Base-by-base conservation (phyloP, 345 rosid genomes). In the Erysimum cheiranthoides region DNA sequence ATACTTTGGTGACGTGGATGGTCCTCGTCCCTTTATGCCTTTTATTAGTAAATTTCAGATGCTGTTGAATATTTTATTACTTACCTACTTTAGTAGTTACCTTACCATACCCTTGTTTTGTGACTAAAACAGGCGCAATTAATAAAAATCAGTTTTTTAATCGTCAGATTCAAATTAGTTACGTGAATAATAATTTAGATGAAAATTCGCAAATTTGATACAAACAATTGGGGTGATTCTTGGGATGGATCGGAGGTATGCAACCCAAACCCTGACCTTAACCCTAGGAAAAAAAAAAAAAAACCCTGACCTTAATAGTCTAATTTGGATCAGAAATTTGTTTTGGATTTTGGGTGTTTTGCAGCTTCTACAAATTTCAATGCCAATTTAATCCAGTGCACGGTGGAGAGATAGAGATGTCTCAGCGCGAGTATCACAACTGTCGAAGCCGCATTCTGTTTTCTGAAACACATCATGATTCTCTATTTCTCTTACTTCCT, bases 381-480 rank as follows among this genome's bases (percentile, higher is more conserved):
- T 91, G 98, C 71, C 81, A 88, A 72, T 93, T 87, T 76, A 97
- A 93, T 74, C 96, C 97, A 1, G 86, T 79, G 66, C 74, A 74
- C 47, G 98, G 98, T 4, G 98, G 97, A 74, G 97, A 93, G 82
- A 93, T 93, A 74, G 97, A 93, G 82, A 93, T 93, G 97, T 82
- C 85, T 4, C 96, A 87, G 83, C 80, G 88, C 21, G 96, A 93
- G 75, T 81, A 80, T 80, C 95, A 84, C 80, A 91, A 90, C 85
- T 85, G 90, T 69, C 80, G 70, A 89, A 93, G 79, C 90, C 93
- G 9, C 88, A 86, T 61, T 66, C 87, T 25, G 82, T 84, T 53
- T 85, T 84, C 74, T 88, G 51, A 46, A 46, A 46, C 10, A 46
- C 51, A 46, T 16, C 4, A 46, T 16, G n/a, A n/a, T 21, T 1